Base-by-base conservation (phyloP, 371 early-diverging fungal genomes). In the Mortierella sp. region DNA sequence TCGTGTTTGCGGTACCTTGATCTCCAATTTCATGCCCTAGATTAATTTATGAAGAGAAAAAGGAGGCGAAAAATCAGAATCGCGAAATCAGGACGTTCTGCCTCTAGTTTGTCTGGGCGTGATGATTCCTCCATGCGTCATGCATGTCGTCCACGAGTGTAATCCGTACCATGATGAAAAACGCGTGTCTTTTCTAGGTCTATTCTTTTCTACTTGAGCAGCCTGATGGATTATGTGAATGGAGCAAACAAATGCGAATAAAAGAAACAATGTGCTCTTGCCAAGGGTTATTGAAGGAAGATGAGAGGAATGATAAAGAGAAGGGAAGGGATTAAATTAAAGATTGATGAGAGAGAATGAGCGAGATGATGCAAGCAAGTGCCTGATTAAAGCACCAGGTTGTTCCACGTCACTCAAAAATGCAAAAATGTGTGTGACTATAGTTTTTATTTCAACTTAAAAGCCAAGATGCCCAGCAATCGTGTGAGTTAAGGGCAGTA, bases 1-100 rank as follows among this genome's bases (percentile, higher is more conserved):
- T 53, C 40, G 47, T 19, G 28, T 53, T 29, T 53, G 37, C 15
- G 13, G 63, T 75, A 82, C 82, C 76, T 82, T 82, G 76, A 82
- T 82, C 70, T 82, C 82, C 40, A 82, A 59, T 82, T 72, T 76
- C 82, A 82, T 82, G 26, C 72, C 82, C 76, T 76, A 54, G 26
- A 42, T 60, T 7, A n/a, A 31, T 23, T 13, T 28, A 17, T 6
- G 28, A 17, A 60, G 28, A 60, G 26, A 60, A 60, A 13, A 40
- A 60, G 28, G 22, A 34, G 12, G 12, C 15, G 10, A 57, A 5
- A 22, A 35, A 34, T 23, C 29, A 53, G 29, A 28, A 22, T n/a
- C 49, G n/a, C 3, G n/a, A n/a, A 49, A 49, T 49, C 40, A 40
- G 8, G 47, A 47, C n/a, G 47, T n/a, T 7, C 8, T n/a, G n/a